Evolutionary conservation across 2,329 filamentous ascomycete species (phyloP), one percentile per base, ranked within the genome.

Genomic region (Fusarium sp.): DNA sequence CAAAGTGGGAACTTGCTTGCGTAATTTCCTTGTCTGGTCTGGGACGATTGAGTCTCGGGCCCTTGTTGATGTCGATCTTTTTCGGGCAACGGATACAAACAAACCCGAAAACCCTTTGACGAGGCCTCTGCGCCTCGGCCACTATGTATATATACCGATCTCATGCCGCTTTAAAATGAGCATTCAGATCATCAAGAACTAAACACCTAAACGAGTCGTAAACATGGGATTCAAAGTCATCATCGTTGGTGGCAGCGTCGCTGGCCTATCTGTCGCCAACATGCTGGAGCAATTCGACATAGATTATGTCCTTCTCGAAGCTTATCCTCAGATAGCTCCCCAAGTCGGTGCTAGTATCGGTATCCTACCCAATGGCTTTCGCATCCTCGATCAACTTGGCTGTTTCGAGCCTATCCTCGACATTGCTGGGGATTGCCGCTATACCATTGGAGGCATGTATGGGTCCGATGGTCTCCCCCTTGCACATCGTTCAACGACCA

Each of bases 291-390:
- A 33, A 9, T 63, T 66, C 26, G 56, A 63, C 38, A 85, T 90
- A 56, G 84, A 88, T 65, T 89, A 84, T 70, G 67, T 87, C 13
- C 68, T 90, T 1, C 82, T 90, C 0, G 87, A 90, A 72, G 78
- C 80, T 0, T 80, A 85, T 56, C 42, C 66, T 0, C 76, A 82
- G 0, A 83, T 89, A 31, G 83, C 84, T 1, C 86, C 87, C 0
- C 79, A 83, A 42, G 79, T 85, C 0, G 88, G 88, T 1, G 87
- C 87, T 0, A 84, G 82, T 11, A 86, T 90, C 31, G 85, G 81
- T 0, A 74, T 89, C 1, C 63, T 82, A 0, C 82, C 87, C 0
- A 81, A 86, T 39, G 85, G 85, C 2, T 66, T 79, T 7, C 80
- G 84, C 1, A 85, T 89, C 6, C 73, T 89, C 1, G 87, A 89